Percentiles rank a stretch among this genome's conserved stretches.
phyloP scores from a whole-genome alignment of 83 land plant genomes.

The Thuja plicata region DNA sequence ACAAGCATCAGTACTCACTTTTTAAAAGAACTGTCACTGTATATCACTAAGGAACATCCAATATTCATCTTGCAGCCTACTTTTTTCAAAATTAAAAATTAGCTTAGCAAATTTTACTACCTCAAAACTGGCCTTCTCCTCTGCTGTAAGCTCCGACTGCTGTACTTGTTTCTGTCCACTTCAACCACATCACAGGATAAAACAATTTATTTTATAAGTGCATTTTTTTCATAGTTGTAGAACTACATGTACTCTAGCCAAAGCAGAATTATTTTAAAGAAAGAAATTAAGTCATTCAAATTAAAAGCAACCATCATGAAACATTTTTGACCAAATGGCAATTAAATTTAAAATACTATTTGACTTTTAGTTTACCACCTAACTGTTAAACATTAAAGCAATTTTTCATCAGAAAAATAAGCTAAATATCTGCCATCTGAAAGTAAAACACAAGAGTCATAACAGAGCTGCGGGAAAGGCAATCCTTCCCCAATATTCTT shows the following conservation, averaged over 20 bases:
- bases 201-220: neutral
- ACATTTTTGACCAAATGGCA: neutral
- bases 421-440: neutral
- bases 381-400: neutral
- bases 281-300: neutral
- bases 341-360: neutral
- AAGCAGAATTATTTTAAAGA: neutral
- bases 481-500: neutral
- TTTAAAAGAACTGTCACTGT: neutral
- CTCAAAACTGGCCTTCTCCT: constrained; percentile 44
- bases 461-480: neutral
- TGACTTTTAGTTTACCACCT: neutral
- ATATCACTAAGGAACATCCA: neutral
- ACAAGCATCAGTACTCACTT: neutral
- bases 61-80: neutral
- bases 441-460: neutral
- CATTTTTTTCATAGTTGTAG: neutral
- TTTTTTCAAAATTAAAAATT: neutral
- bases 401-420: neutral
- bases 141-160: constrained; percentile 33
- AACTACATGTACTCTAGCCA: neutral
- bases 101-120: constrained; percentile 17
- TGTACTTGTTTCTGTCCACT: constrained; percentile 25
- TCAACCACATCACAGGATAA: neutral
- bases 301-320: neutral